Evolutionary conservation across 441 rosid genomes (phyloP).

Genomic region (Populus hybrid): DNA sequence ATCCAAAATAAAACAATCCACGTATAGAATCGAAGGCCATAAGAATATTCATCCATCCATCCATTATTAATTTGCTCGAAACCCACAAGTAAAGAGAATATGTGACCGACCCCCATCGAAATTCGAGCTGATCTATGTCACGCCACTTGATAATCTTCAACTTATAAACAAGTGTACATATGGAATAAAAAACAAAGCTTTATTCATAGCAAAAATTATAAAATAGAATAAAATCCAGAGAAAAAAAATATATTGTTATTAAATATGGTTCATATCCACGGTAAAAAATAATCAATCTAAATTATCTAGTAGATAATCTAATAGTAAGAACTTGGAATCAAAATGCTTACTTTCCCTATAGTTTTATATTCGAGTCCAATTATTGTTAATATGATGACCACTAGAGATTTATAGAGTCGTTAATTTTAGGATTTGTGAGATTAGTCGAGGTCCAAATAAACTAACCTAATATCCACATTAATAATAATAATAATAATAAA

Average conservation of each 20-base stretch:
- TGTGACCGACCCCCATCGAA: not conserved
- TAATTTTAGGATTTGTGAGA: fast-evolving
- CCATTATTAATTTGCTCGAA: no score
- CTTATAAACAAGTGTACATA: not conserved
- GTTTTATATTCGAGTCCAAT: fast-evolving
- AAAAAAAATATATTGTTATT: no score
- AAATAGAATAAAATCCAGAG: not conserved
- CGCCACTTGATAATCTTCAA: not conserved
- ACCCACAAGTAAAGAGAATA: slow-evolving; percentile 1
- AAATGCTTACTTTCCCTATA: fast-evolving
- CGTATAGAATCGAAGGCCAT: slow-evolving; percentile 1
- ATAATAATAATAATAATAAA: no score
- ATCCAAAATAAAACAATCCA: slow-evolving; percentile 12
- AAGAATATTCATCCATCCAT: not conserved
- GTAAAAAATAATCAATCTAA: no score
- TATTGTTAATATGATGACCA: fast-evolving
- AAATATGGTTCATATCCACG: no score
- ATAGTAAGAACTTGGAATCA: no score
- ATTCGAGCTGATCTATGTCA: not conserved
- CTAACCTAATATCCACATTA: fast-evolving
- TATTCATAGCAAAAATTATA: not conserved
- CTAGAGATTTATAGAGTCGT: fast-evolving
- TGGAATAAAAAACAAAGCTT: not conserved
- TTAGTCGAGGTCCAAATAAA: fast-evolving
- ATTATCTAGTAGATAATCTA: no score